Conservation (phyloP, 2,329 filamentous ascomycete species). For the Herpomyces periplanetae region DNA sequence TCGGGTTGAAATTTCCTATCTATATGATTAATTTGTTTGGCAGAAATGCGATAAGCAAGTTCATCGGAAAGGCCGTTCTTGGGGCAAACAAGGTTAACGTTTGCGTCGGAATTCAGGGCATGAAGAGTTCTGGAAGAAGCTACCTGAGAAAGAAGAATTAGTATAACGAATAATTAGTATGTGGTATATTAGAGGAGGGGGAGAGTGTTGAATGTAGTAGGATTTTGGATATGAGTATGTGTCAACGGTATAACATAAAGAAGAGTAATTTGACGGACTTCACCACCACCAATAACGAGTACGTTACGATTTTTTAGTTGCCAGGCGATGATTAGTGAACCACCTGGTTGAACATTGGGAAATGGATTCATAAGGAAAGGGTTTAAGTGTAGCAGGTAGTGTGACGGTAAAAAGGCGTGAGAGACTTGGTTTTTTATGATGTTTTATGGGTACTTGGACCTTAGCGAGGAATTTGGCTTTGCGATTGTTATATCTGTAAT, state of each 20-base stretch:
- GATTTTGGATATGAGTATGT: constrained; percentile 5
- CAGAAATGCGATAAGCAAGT: constrained; percentile 37
- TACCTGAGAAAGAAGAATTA: constrained; percentile 20
- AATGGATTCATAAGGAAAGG: constrained; percentile 10
- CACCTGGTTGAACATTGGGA: constrained; percentile 49
- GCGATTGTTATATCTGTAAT: no score
- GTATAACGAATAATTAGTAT: constrained; percentile 2
- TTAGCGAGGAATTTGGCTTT: no score
- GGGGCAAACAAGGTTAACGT: constrained; percentile 51
- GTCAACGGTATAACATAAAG: constrained; percentile 2
- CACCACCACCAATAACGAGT: constrained; percentile 72
- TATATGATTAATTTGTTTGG: constrained; percentile 34
- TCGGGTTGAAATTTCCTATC: constrained; percentile 47
- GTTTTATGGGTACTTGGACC: no score
- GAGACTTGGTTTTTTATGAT: no score
- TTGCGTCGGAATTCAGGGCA: constrained; percentile 71
- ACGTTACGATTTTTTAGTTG: constrained; percentile 62
- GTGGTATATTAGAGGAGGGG: constrained; percentile 1
- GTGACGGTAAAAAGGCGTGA: no score
- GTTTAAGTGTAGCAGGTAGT: no score
- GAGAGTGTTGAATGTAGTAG: neutral
- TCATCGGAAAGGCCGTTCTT: constrained; percentile 44
- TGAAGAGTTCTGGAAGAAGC: constrained; percentile 76
- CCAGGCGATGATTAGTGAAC: constrained; percentile 79
- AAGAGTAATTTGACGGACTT: constrained; percentile 16